Evolutionary conservation across 2,329 filamentous ascomycete species (phyloP), one percentile per base, ranked within the genome.

Genomic region (Scopulariopsis brevicaulis): DNA sequence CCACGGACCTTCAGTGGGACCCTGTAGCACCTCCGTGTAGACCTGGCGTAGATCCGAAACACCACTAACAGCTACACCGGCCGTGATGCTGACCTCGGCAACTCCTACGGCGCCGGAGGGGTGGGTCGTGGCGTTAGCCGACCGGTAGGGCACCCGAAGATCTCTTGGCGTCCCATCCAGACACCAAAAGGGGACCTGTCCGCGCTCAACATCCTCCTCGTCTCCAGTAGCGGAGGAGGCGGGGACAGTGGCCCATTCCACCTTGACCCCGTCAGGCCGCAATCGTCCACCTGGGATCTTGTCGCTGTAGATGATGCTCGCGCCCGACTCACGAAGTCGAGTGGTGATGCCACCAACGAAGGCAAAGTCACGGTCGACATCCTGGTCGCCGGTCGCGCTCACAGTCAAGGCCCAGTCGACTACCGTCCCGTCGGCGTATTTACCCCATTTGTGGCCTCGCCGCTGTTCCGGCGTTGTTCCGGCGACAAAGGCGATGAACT

Each of bases 171-270:
- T 87, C 14, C 80, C 69, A 65, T 89, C 85, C 53, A 87, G 75
- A 64, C 82, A 85, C 75, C 80, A 88, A 63, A 88, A 88, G 0
- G 85, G 85, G 12, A 84, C 64, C 18, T 71, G 69, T 0, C 84
- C 82, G 37, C 11, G 37, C 4, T 15, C 37, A 40, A 40, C 37
- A 14, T 11, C 37, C 5, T 40, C 37, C 12, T 40, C 37, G 37
- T 15, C n/a, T 81, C 79, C n/a, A 5, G 25, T 52, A 52, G 14
- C 14, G 10, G 20, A 24, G 3, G 4, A 12, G 7, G 50, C 50
- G 4, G 4, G 20, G 3, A 52, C 24, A 83, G 37, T 77, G 25
- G 77, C 74, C 83, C 84, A 88, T 59, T 80, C 73, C 34, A 87
- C 67, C 34, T 79, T 74, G 1, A 71, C 69, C 0, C 82, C 82